A percentile compares a stretch with the other conserved stretches of the same genome.
These are phyloP conservation scores for Nannochloropsis oceanica DNA, from an alignment of 108 stramenopile species.

Conservation along the genomic window DNA sequence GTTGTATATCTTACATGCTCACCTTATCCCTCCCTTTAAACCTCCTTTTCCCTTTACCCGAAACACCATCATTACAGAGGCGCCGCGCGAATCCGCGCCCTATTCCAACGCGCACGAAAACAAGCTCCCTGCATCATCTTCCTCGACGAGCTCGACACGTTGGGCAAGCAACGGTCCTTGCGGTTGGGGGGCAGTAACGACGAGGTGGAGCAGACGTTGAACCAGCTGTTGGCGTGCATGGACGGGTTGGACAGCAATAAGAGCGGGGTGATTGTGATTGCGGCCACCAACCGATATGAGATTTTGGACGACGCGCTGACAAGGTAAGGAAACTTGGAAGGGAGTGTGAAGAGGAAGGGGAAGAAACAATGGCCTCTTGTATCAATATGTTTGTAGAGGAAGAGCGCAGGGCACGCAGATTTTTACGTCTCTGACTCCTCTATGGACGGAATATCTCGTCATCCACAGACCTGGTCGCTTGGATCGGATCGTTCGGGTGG, in stretches of 20 bases:
- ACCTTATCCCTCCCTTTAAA: not conserved
- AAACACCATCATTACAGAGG: slow-evolving; percentile 47
- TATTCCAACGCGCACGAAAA: slow-evolving; percentile 53
- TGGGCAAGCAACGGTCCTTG: slow-evolving; percentile 34
- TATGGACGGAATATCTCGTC: not conserved
- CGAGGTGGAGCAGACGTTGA: slow-evolving; percentile 40
- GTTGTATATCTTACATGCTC: not conserved
- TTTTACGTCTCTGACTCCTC: not conserved
- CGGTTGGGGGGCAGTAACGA: slow-evolving; percentile 19
- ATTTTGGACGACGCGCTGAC: not conserved
- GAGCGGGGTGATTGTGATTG: slow-evolving; percentile 7
- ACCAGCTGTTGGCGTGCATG: slow-evolving; percentile 41
- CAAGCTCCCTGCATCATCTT: slow-evolving; percentile 39
- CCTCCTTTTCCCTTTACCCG: slow-evolving; percentile 41
- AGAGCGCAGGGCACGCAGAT: no score
- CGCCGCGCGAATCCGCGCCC: slow-evolving; percentile 68
- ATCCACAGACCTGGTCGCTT: slow-evolving; percentile 12
- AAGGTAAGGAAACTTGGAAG: not conserved
- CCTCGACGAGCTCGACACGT: slow-evolving; percentile 41
- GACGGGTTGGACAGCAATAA: slow-evolving; percentile 40
- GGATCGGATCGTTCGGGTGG: slow-evolving; percentile 35
- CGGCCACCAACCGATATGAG: slow-evolving; percentile 6
- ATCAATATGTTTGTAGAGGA: no score
- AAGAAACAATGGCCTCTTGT: no score
- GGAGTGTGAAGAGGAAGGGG: not conserved